Evolutionary conservation across 352 stramenopile species (phyloP).

Genomic region (Phytophthora sp.): DNA sequence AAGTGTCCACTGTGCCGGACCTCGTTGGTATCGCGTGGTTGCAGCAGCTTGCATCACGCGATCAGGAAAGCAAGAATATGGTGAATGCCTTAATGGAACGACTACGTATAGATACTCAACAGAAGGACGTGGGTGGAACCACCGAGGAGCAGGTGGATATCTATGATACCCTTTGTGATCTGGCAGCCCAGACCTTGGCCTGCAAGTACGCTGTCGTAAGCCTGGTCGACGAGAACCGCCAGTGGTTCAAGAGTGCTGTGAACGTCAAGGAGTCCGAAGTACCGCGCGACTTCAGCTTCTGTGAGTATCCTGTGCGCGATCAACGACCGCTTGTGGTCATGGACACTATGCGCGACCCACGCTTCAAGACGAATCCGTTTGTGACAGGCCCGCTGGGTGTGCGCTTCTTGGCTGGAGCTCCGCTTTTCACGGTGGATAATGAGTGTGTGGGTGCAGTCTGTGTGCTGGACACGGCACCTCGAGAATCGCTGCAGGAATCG

Average conservation of each 20-base stretch:
- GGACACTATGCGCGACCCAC: slow-evolving; percentile 86
- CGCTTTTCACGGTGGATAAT: slow-evolving; percentile 88
- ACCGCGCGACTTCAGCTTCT: slow-evolving; percentile 87
- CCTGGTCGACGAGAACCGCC: slow-evolving; percentile 93
- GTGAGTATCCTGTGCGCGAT: slow-evolving; percentile 79
- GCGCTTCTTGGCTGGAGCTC: slow-evolving; percentile 94
- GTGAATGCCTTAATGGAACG: slow-evolving; percentile 74
- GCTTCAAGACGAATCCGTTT: slow-evolving; percentile 90
- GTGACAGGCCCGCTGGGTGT: slow-evolving; percentile 91
- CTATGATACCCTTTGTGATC: slow-evolving; percentile 83
- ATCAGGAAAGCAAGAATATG: slow-evolving; percentile 76
- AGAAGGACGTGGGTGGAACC: slow-evolving; percentile 23
- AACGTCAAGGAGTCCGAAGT: slow-evolving; percentile 81
- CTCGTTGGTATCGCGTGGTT: slow-evolving; percentile 83
- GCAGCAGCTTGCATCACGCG: slow-evolving; percentile 66
- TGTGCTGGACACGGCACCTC: slow-evolving; percentile 78
- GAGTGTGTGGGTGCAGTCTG: slow-evolving; percentile 80
- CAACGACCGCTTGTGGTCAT: slow-evolving; percentile 86
- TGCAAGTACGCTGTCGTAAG: slow-evolving; percentile 86
- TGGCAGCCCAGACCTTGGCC: slow-evolving; percentile 74
- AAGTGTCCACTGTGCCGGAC: slow-evolving; percentile 67
- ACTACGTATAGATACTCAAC: slow-evolving; percentile 52
- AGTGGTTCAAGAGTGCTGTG: slow-evolving; percentile 95
- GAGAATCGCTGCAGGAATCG: slow-evolving; percentile 65
- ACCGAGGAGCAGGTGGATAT: slow-evolving; percentile 75